Conservation (phyloP, 202 grass and related monocot genomes). For the Cymbopogon flexuosus region DNA sequence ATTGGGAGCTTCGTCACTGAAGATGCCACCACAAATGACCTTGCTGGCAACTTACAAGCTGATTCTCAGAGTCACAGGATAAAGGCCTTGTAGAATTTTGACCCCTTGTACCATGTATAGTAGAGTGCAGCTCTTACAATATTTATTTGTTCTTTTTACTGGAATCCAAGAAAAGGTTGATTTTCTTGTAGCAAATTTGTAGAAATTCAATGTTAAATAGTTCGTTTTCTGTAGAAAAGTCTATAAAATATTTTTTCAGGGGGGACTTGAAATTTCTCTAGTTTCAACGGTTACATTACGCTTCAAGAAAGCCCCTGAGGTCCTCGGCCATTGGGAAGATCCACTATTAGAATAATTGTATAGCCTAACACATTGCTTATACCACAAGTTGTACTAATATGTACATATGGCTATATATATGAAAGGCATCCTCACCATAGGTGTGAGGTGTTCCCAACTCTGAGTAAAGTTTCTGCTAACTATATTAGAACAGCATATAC, state of each 20-base stretch:
- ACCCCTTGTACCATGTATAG: not conserved
- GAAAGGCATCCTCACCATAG: not conserved
- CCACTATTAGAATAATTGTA: too few relatives aligned
- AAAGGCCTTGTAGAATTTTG: conserved; percentile 12
- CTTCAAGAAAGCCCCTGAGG: too few relatives aligned
- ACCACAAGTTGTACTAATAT: too few relatives aligned
- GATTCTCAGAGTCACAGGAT: not conserved
- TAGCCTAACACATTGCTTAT: too few relatives aligned
- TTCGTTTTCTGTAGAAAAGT: not conserved
- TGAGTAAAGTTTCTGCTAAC: not conserved
- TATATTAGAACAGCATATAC: not conserved
- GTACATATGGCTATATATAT: too few relatives aligned
- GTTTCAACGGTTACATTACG: not conserved
- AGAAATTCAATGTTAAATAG: not conserved
- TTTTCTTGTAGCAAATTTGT: too few relatives aligned
- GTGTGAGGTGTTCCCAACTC: not conserved
- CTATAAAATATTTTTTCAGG: not conserved
- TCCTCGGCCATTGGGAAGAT: too few relatives aligned
- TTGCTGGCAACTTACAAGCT: conserved; percentile 13
- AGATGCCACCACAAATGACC: not conserved
- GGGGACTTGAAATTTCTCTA: not conserved
- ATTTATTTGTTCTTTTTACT: conserved; percentile 36
- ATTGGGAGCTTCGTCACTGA: conserved; percentile 46
- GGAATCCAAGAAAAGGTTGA: not conserved
- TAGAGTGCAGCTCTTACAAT: not conserved